phyloP scores from a whole-genome alignment of 148 eudicot genomes.

The Vaccinium vitisidaea region DNA sequence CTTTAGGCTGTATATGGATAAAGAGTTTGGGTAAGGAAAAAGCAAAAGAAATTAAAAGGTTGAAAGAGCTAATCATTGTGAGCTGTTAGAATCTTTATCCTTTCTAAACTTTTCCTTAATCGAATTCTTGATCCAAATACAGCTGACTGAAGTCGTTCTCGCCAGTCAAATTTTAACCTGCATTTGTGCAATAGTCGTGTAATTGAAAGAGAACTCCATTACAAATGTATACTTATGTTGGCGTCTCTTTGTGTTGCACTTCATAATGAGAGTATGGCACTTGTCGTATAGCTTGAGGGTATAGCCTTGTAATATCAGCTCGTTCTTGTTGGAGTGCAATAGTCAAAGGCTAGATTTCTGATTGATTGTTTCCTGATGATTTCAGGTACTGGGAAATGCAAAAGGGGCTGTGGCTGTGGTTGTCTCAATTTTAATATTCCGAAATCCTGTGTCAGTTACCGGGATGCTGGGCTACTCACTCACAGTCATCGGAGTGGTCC shows the following conservation, averaged over 20 bases:
- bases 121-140: not conserved
- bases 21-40: not conserved
- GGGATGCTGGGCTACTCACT: conserved; percentile 89
- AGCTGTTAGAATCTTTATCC: not conserved
- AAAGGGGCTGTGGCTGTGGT: conserved; percentile 96
- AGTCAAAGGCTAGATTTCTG: not conserved
- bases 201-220: not conserved
- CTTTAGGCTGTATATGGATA: not conserved
- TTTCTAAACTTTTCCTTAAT: not conserved
- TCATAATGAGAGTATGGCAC: not conserved
- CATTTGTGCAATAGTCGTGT: not conserved
- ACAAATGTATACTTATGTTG: not conserved
- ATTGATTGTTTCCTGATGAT: conserved; percentile 11
- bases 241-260: not conserved
- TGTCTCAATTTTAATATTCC: conserved; percentile 77
- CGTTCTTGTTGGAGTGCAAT: not conserved
- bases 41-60: not conserved
- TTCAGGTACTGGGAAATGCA: conserved; percentile 88
- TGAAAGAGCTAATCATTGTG: not conserved
- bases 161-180: not conserved
- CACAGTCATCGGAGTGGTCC: conserved; percentile 78
- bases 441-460: conserved; percentile 81
- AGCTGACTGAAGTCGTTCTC: not conserved
- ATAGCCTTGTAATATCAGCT: not conserved
- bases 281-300: not conserved